These are phyloP conservation scores for Coelastrella sp. DNA, from an alignment of 139 green algal genomes.

Conservation along the genomic window DNA sequence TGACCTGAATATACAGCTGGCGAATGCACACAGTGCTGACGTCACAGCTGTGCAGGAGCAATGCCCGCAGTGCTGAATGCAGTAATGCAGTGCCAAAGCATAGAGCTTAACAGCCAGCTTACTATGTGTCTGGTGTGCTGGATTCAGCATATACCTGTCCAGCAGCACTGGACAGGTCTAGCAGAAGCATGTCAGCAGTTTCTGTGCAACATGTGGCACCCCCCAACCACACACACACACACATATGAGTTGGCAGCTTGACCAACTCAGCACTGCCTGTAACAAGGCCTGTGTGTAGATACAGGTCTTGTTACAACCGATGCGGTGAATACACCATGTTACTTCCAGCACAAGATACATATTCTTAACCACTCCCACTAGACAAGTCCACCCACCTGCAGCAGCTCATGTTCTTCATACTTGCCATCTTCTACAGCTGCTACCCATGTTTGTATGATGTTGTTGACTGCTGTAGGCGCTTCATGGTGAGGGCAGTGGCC, in stretches of 20 bases:
- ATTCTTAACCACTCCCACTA: background rate
- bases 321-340: too few species aligned
- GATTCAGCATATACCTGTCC: too few species aligned
- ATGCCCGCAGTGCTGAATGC: background rate
- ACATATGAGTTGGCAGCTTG: too few species aligned
- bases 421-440: slow-evolving; percentile 7
- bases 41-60: background rate
- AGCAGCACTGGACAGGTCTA: background rate
- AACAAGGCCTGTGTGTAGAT: too few species aligned
- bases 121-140: too few species aligned
- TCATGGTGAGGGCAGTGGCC: slow-evolving; percentile 81
- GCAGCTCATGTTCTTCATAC: background rate
- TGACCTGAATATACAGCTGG: too few species aligned
- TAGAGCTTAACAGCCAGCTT: too few species aligned
- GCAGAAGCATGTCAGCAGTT: background rate
- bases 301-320: too few species aligned
- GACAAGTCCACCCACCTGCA: background rate
- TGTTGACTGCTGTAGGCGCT: slow-evolving; percentile 52
- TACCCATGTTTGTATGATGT: slow-evolving; percentile 20
- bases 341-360: background rate
- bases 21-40: background rate
- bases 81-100: background rate
- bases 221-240: background rate
- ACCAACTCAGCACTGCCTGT: too few species aligned
- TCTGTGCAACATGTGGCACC: background rate